Percentiles rank a stretch among this genome's conserved stretches.
phyloP scores from a whole-genome alignment of 208 protist genomes.

The Acanthamoeba comandoni region DNA sequence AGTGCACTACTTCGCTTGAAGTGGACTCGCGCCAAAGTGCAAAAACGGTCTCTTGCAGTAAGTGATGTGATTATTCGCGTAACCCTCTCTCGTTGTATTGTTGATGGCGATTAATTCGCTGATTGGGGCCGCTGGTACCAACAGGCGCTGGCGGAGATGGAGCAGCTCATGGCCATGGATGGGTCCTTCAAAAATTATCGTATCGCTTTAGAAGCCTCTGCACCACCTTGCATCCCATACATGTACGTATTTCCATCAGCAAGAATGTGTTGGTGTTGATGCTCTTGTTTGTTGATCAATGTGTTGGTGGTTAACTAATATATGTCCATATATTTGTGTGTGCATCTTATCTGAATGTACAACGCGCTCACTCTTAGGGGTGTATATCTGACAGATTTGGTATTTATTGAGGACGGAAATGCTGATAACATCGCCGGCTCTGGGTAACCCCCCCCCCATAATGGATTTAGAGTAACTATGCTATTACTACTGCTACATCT shows the following conservation, averaged over 20 bases:
- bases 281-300: too few relatives aligned
- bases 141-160: conserved; percentile 30
- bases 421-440: conserved; percentile 7
- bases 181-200: conserved; percentile 64
- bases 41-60: conserved; percentile 19
- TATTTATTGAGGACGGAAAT: conserved; percentile 44
- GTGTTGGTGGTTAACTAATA: background rate
- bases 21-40: conserved; percentile 58
- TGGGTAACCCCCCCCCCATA: background rate
- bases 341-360: background rate
- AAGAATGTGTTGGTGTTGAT: background rate
- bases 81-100: background rate
- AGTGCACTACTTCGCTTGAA: conserved; percentile 44
- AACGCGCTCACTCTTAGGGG: background rate
- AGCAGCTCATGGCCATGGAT: conserved; percentile 50
- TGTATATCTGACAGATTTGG: conserved; percentile 42
- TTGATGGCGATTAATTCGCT: background rate
- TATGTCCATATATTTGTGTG: too few relatives aligned
- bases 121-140: background rate
- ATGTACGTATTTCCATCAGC: background rate
- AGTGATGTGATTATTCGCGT: too few relatives aligned
- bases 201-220: background rate
- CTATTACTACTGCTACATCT: too few relatives aligned
- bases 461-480: too few relatives aligned
- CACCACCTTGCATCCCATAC: conserved; percentile 66